phyloP scores from a whole-genome alignment of 129 eudicot species.

The Helichrysum umbraculigerum region DNA sequence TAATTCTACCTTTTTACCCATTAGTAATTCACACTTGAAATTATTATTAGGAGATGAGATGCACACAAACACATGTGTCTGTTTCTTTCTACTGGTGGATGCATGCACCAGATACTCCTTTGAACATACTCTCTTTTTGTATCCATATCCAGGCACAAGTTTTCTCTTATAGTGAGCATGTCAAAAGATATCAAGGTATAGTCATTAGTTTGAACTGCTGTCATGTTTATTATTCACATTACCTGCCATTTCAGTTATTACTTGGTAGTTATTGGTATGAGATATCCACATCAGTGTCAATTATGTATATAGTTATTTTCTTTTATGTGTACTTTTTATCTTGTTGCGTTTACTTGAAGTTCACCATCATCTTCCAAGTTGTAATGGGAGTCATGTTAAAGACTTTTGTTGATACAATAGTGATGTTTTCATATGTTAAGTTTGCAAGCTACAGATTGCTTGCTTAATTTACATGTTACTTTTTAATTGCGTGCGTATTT shows the following conservation, averaged over 20 bases:
- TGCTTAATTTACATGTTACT: no score
- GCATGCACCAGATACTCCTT: slow-evolving; percentile 7
- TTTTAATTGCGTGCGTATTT: not conserved
- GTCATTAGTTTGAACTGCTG: slow-evolving; percentile 4
- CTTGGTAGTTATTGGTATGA: not conserved
- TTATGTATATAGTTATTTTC: not conserved
- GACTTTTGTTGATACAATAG: not conserved
- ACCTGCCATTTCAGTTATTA: not conserved
- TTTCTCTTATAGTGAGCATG: slow-evolving; percentile 74
- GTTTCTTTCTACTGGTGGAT: not conserved
- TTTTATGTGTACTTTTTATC: not conserved
- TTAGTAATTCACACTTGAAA: slow-evolving; percentile 12
- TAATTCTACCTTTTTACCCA: not conserved
- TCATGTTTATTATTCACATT: slow-evolving; percentile 3
- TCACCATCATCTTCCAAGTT: not conserved
- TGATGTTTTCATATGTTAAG: no score
- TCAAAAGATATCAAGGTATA: slow-evolving; percentile 81
- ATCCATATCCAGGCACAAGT: slow-evolving; percentile 57
- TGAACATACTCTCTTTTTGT: slow-evolving; percentile 10
- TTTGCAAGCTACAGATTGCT: no score
- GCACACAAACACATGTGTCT: not conserved
- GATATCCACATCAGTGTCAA: not conserved
- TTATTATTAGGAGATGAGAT: not conserved
- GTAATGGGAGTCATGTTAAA: not conserved
- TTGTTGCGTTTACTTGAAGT: not conserved